Percentiles rank a stretch among this genome's conserved stretches.
Conservation (phyloP, 345 rosid species). For the Raphanus sativus region DNA sequence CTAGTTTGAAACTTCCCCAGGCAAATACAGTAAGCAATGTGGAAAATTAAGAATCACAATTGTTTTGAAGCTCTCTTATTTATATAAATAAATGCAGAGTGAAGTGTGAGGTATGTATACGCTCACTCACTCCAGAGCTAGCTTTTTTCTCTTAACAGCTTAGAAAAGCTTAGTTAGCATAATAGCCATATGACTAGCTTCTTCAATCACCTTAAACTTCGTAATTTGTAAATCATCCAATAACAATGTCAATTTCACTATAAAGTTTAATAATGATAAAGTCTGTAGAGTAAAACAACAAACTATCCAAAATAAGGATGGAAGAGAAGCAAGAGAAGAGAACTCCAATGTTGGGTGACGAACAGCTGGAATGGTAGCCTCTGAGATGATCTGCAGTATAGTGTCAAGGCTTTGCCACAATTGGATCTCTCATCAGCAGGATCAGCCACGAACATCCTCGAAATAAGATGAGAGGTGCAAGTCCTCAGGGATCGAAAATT, state of each 20-base stretch:
- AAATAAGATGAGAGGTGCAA: slow-evolving; percentile 34
- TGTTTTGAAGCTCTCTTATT: slow-evolving; percentile 12
- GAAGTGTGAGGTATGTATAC: not conserved
- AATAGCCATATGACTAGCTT: not conserved
- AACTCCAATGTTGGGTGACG: slow-evolving; percentile 4
- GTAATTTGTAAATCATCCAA: not conserved
- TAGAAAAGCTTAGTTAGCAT: slow-evolving; percentile 1
- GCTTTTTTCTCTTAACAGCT: slow-evolving; percentile 16
- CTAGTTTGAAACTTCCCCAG: slow-evolving; percentile 29
- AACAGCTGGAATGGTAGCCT: slow-evolving; percentile 80
- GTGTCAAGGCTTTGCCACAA: slow-evolving; percentile 61
- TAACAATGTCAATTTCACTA: not conserved
- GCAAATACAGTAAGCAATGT: slow-evolving; percentile 30
- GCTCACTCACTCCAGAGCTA: not conserved
- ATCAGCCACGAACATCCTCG: slow-evolving; percentile 38
- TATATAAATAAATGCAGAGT: slow-evolving; percentile 1
- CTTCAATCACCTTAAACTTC: not conserved
- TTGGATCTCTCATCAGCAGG: slow-evolving; percentile 12
- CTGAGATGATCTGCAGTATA: slow-evolving; percentile 81
- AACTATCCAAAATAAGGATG: not conserved
- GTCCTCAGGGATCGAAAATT: slow-evolving; percentile 22
- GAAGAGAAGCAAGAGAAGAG: not conserved
- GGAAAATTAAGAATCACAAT: not conserved
- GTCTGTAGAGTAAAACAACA: slow-evolving; percentile 13
- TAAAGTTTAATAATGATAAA: not conserved